Percentiles rank a stretch among this genome's conserved stretches.
phyloP scores from a whole-genome alignment of 2,329 filamentous ascomycete species.

The Talaromyces islandicus region DNA sequence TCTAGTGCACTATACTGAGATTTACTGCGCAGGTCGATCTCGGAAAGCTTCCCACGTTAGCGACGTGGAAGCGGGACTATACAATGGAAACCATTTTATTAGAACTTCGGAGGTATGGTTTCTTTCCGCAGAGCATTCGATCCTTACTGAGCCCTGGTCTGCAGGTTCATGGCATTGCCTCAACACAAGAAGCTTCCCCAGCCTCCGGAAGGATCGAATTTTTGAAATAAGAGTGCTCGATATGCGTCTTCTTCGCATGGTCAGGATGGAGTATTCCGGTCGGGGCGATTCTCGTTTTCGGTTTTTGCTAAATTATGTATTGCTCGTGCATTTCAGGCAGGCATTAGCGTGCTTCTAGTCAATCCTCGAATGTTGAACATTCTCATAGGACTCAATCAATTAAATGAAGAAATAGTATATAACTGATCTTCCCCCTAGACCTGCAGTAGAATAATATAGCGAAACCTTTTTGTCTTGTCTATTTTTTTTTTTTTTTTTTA shows the following conservation, averaged over 20 bases:
- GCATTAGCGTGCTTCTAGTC: conserved; percentile 25
- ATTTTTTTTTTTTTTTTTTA: no score
- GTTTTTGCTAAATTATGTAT: conserved; percentile 7
- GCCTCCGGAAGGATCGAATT: conserved; percentile 76
- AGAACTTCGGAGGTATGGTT: conserved; percentile 66
- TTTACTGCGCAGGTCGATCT: conserved; percentile 62
- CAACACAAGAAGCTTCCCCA: conserved; percentile 93
- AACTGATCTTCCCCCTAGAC: not conserved
- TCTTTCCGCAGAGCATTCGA: conserved; percentile 11
- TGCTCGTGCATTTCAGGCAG: conserved; percentile 32
- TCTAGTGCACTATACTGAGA: conserved; percentile 1
- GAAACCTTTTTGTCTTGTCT: not conserved
- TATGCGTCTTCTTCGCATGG: conserved; percentile 7
- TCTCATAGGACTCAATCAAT: not conserved
- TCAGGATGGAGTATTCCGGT: conserved; percentile 25
- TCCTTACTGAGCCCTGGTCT: conserved; percentile 10
- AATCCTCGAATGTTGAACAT: conserved; percentile 14
- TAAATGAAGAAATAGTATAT: conserved; percentile 4
- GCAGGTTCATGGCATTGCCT: conserved; percentile 85
- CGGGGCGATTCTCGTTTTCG: conserved; percentile 14
- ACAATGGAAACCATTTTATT: conserved; percentile 93
- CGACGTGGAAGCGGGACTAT: conserved; percentile 85
- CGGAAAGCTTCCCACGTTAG: conserved; percentile 73
- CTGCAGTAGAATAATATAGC: not conserved
- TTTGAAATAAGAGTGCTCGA: conserved; percentile 25